phyloP scores from a whole-genome alignment of 2,329 filamentous ascomycete species.

The Pseudogymnoascus sp. region DNA sequence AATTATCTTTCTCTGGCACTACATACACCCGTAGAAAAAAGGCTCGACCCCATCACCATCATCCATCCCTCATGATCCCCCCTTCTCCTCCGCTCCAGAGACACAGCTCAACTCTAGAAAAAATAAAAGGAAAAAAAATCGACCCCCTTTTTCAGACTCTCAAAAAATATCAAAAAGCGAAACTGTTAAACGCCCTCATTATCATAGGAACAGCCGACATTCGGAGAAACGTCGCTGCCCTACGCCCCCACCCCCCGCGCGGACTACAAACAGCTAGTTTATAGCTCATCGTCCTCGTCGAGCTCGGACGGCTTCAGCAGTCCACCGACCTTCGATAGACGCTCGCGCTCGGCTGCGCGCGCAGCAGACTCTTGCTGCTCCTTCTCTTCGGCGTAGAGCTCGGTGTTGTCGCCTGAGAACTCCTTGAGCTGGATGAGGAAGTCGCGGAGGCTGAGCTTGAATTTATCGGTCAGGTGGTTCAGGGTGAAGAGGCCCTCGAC shows the following conservation, averaged over 20 bases:
- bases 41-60: neutral
- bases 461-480: constrained; percentile 85
- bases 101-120: neutral
- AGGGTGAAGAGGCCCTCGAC: constrained; percentile 82
- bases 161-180: neutral
- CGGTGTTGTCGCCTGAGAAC: constrained; percentile 90
- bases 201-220: neutral
- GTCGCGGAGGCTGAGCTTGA: constrained; percentile 92
- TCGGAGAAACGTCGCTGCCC: neutral
- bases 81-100: neutral
- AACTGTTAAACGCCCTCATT: constrained; percentile 7
- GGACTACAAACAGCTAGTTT: constrained; percentile 49
- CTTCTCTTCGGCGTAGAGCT: constrained; percentile 88
- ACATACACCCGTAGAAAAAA: constrained; percentile 1
- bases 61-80: neutral
- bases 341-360: constrained; percentile 81
- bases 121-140: neutral
- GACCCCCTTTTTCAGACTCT: constrained; percentile 1
- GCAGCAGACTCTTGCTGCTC: constrained; percentile 84
- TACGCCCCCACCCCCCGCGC: neutral
- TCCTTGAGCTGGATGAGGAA: constrained; percentile 97
- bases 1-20: neutral
- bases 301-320: constrained; percentile 96
- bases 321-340: constrained; percentile 89
- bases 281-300: constrained; percentile 77